Base-by-base conservation (phyloP, 495 filamentous ascomycete species). In the Aspergillus heteromorphus region DNA sequence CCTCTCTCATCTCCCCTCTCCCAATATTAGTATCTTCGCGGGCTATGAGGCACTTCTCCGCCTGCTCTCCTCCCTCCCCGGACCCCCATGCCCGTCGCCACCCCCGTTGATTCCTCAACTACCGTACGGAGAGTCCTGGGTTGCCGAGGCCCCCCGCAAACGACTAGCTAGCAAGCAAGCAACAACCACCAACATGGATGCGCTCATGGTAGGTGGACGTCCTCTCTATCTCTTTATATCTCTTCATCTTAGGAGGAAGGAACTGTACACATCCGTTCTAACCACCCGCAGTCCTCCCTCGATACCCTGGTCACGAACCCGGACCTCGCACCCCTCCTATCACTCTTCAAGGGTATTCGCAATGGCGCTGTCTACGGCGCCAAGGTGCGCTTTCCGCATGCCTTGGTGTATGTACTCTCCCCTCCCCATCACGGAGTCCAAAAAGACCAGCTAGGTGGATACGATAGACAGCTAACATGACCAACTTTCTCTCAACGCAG, bases 381-480 rank as follows among this genome's bases (percentile, higher is more conserved):
- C 61, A 99, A 97, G 82, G 89, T 99, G 69, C 91, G 93, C 58
- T 97, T 97, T 77, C 93, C 93, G 62, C 93, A 98, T 75, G 93
- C 93, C 49, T 81, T 98, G 55, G 93, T 98, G 86, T 91, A 83
- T 36, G 73, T 72, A 38, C 19, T 17, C 42, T 18, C 34, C n/a
- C 10, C 36, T 17, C 9, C 10, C 7, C 2, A 36, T 38, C 7
- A 17, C 4, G 11, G n/a, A n/a, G n/a, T n/a, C n/a, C n/a, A n/a
- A n/a, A n/a, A n/a, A n/a, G n/a, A n/a, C n/a, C n/a, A n/a, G n/a
- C n/a, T n/a, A n/a, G n/a, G n/a, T n/a, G n/a, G n/a, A n/a, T n/a
- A n/a, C n/a, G n/a, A n/a, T n/a, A n/a, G n/a, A n/a, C n/a, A 10
- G 29, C 23, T 20, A 36, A 17, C 5, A 8, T 47, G 11, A 34